Evolutionary conservation across 139 green algal species (phyloP).

Genomic region (Volvox africanus): DNA sequence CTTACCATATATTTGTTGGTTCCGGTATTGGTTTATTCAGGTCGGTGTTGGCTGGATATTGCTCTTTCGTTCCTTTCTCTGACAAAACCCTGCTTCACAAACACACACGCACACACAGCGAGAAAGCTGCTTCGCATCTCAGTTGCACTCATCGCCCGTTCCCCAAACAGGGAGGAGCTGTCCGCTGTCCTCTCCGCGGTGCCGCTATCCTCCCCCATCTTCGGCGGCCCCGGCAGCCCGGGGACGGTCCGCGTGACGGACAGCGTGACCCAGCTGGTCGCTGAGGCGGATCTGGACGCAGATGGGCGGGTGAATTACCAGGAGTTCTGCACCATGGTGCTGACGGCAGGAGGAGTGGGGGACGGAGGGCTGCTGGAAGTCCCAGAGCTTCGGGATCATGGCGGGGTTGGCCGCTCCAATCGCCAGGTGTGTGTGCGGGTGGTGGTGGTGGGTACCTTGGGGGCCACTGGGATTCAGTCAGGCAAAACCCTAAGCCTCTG

Average conservation of each 20-base stretch:
- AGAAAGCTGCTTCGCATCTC: too few relatives aligned
- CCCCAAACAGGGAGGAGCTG: conserved; percentile 18
- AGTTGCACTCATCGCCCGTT: too few relatives aligned
- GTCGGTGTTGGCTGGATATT: too few relatives aligned
- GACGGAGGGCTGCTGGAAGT: not conserved
- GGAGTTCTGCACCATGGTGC: conserved; percentile 33
- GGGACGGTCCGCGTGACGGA: not conserved
- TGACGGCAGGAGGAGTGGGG: not conserved
- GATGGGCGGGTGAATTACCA: conserved; percentile 30
- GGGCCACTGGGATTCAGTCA: not conserved
- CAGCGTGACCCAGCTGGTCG: conserved; percentile 37
- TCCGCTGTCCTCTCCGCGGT: not conserved
- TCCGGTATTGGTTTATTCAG: too few relatives aligned
- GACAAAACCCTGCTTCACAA: too few relatives aligned
- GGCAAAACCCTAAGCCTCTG: too few relatives aligned
- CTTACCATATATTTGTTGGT: too few relatives aligned
- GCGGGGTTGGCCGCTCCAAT: too few relatives aligned
- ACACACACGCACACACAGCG: too few relatives aligned
- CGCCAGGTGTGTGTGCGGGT: not conserved
- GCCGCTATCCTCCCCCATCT: not conserved
- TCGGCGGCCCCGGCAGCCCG: not conserved
- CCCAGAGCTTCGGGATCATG: too few relatives aligned
- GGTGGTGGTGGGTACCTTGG: not conserved
- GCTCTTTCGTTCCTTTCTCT: too few relatives aligned
- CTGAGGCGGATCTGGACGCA: conserved; percentile 45